Evolutionary conservation across 2,329 filamentous ascomycete species (phyloP), one percentile per base, ranked within the genome.

Genomic region (Plenodomus lindquistii): DNA sequence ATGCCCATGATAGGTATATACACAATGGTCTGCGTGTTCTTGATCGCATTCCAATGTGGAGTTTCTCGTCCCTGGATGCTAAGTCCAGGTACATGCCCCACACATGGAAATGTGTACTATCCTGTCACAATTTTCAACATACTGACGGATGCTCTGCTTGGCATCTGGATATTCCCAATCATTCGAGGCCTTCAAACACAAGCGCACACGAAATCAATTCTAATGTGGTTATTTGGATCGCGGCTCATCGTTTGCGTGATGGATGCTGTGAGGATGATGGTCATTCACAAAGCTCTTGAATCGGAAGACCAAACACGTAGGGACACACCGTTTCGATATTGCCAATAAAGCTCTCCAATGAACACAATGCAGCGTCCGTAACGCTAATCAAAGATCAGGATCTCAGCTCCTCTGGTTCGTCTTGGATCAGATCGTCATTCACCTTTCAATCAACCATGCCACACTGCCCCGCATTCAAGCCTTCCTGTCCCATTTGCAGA

Each of bases 161-260:
- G 55, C 2, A 36, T 48, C 9, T 66, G 59, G 55, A 60, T 67
- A 35, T 38, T 65, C 15, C 62, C 63, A 22, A 40, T 46, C 15
- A 42, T 54, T 8, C 46, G 43, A 44, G 36, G 21, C 16, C 36
- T 54, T n/a, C 35, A 46, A 31, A 54, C 50, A 40, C 37, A 48
- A 15, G 11, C 19, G 16, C 40, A 48, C 16, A 46, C 36, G 8
- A 44, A 45, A 19, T 21, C 48, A 10, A 16, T 50, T 8, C 47
- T 52, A 2, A 44, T 52, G 24, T 29, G 31, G 22, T 29, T 52
- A 5, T 55, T 57, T 31, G 51, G 48, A 34, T 50, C 44, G 15
- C 52, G 54, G 27, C 10, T 54, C 24, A 22, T 50, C 6, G 31
- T 53, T 7, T 53, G 46, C 36, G 27, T 29, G 10, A 38, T 46